Evolutionary conservation across 495 filamentous ascomycete species (phyloP).

Genomic region (Aspergillus sparsus): DNA sequence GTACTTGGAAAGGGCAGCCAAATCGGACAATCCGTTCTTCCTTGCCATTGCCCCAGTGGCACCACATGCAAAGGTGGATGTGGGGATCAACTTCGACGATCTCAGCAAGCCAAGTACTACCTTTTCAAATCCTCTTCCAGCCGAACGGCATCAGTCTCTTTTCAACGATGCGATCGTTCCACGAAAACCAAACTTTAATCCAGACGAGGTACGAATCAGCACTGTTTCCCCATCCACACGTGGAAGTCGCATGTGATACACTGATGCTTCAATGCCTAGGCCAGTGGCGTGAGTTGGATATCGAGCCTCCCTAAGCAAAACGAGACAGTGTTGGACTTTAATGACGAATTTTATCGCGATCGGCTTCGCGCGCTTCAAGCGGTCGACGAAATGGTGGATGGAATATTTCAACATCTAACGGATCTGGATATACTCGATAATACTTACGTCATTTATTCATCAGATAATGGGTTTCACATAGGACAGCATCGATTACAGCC

Average conservation of each 20-base stretch:
- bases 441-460: conserved; percentile 65
- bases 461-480: conserved; percentile 69
- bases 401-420: conserved; percentile 47
- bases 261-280: conserved; percentile 33
- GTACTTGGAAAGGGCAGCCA: conserved; percentile 55
- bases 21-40: conserved; percentile 55
- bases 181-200: conserved; percentile 27
- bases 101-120: conserved; percentile 15
- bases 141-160: conserved; percentile 20
- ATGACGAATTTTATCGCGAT: conserved; percentile 60
- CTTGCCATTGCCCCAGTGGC: conserved; percentile 60
- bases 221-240: too few species aligned
- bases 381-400: conserved; percentile 64
- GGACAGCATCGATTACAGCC: conserved; percentile 66
- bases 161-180: conserved; percentile 27
- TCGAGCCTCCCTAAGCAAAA: conserved; percentile 46
- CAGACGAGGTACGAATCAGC: conserved; percentile 31
- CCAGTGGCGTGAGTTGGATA: conserved; percentile 63
- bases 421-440: conserved; percentile 52
- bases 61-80: conserved; percentile 56
- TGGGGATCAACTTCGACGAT: conserved; percentile 27
- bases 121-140: conserved; percentile 10
- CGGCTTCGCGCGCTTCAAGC: conserved; percentile 58
- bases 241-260: background rate
- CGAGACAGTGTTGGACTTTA: conserved; percentile 53